phyloP scores from a whole-genome alignment of 75 land plant species.

The Pinus tabuliformis region DNA sequence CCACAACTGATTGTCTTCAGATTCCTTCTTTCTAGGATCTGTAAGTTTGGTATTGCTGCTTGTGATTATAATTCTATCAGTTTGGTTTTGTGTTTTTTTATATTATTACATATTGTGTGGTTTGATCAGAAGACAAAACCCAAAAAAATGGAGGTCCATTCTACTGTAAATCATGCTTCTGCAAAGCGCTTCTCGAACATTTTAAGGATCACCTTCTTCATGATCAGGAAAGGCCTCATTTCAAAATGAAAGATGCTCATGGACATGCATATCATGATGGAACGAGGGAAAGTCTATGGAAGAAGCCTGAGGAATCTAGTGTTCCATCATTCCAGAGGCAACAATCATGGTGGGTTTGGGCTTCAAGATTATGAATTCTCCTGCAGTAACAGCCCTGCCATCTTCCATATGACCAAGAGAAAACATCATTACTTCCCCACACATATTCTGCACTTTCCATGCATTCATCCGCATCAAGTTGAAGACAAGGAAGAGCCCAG shows the following conservation, averaged over 20 bases:
- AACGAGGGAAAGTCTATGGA: slow-evolving; percentile 51
- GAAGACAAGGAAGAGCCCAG: slow-evolving; percentile 2
- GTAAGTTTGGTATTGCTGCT: background rate
- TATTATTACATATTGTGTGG: background rate
- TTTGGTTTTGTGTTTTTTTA: background rate
- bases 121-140: background rate
- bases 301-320: slow-evolving; percentile 39
- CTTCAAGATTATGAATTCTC: slow-evolving; percentile 55
- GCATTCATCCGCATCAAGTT: slow-evolving; percentile 15
- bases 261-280: slow-evolving; percentile 50
- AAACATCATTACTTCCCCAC: background rate
- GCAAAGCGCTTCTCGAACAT: slow-evolving; percentile 42
- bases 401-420: slow-evolving; percentile 10
- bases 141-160: slow-evolving; percentile 9
- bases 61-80: background rate
- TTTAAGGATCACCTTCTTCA: slow-evolving; percentile 24
- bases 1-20: background rate
- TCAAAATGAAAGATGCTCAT: slow-evolving; percentile 42
- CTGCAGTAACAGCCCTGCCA: slow-evolving; percentile 46
- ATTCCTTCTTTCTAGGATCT: background rate
- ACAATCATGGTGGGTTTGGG: slow-evolving; percentile 10
- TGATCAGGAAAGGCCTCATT: slow-evolving; percentile 31
- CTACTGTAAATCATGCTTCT: slow-evolving; percentile 10
- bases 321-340: slow-evolving; percentile 25
- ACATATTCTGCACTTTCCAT: slow-evolving; percentile 14